phyloP scores from a whole-genome alignment of 805 yeast genomes.

The Hanseniaspora vineae region DNA sequence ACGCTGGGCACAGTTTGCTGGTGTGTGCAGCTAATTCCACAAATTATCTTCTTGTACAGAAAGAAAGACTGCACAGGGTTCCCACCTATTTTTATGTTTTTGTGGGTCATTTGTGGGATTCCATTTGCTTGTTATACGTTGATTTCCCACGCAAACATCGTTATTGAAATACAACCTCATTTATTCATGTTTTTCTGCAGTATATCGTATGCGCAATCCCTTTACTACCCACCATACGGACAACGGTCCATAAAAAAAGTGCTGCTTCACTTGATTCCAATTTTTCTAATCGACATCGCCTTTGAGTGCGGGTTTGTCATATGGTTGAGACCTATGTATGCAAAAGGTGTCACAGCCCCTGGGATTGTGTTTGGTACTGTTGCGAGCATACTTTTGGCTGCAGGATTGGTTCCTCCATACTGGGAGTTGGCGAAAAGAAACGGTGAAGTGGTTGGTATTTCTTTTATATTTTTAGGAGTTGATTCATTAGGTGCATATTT shows the following conservation, averaged over 20 bases:
- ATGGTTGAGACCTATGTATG: slow-evolving; percentile 48
- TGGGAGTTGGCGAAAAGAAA: slow-evolving; percentile 65
- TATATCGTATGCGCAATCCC: slow-evolving; percentile 54
- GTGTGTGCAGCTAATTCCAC: slow-evolving; percentile 89
- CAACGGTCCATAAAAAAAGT: slow-evolving; percentile 20
- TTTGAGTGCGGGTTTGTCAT: slow-evolving; percentile 59
- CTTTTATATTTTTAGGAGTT: slow-evolving; percentile 60
- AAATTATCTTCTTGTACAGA: slow-evolving; percentile 58
- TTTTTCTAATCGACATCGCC: slow-evolving; percentile 35
- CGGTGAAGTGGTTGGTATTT: slow-evolving; percentile 83
- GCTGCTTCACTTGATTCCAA: slow-evolving; percentile 3
- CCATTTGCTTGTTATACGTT: slow-evolving; percentile 83
- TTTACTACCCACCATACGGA: slow-evolving; percentile 59
- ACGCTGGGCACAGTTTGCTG: slow-evolving; percentile 85
- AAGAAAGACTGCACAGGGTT: slow-evolving; percentile 75
- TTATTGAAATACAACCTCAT: slow-evolving; percentile 80
- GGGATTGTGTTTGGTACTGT: slow-evolving; percentile 64
- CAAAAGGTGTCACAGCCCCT: slow-evolving; percentile 57
- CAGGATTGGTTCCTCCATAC: slow-evolving; percentile 82
- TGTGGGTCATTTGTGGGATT: slow-evolving; percentile 70
- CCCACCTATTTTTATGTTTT: slow-evolving; percentile 76
- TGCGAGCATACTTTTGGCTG: slow-evolving; percentile 62
- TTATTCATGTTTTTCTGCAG: slow-evolving; percentile 60
- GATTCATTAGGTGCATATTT: slow-evolving; percentile 78
- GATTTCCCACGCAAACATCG: slow-evolving; percentile 55